A percentile compares a stretch with the other conserved stretches of the same genome.
These are phyloP conservation scores for Bolboschoenoplectus hybrid DNA, from an alignment of 202 grass and related monocot species.

Conservation along the genomic window DNA sequence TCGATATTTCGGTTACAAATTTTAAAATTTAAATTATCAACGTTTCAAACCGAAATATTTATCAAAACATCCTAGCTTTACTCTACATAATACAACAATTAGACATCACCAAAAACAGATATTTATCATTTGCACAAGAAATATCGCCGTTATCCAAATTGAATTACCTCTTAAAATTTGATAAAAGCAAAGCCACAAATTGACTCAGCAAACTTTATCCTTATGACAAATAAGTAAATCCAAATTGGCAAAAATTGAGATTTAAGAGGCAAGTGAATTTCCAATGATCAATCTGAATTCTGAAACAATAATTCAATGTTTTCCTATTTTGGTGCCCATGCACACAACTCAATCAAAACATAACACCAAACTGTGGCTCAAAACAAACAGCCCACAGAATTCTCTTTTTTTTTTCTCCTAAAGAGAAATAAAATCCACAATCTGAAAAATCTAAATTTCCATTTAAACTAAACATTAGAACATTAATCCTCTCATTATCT, in stretches of 20 bases:
- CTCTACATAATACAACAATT: background rate
- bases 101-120: background rate
- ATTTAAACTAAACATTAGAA: conserved; percentile 3
- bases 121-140: background rate
- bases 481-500: conserved; percentile 34
- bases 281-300: background rate
- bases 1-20: too few relatives aligned
- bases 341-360: conserved; percentile 15
- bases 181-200: background rate
- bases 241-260: background rate
- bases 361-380: background rate
- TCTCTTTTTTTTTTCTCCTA: too few relatives aligned
- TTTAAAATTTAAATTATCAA: too few relatives aligned
- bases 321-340: conserved; percentile 4
- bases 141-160: background rate
- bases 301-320: background rate
- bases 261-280: background rate
- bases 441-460: background rate
- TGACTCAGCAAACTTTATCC: conserved; percentile 2
- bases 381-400: conserved; percentile 31
- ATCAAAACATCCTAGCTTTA: too few relatives aligned
- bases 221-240: background rate
- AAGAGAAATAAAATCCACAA: background rate
- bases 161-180: background rate
- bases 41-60: too few relatives aligned